Evolutionary conservation across 2,329 filamentous ascomycete genomes (phyloP), one percentile per base, ranked within the genome.

Genomic region (Phyllosticta capitalensis): DNA sequence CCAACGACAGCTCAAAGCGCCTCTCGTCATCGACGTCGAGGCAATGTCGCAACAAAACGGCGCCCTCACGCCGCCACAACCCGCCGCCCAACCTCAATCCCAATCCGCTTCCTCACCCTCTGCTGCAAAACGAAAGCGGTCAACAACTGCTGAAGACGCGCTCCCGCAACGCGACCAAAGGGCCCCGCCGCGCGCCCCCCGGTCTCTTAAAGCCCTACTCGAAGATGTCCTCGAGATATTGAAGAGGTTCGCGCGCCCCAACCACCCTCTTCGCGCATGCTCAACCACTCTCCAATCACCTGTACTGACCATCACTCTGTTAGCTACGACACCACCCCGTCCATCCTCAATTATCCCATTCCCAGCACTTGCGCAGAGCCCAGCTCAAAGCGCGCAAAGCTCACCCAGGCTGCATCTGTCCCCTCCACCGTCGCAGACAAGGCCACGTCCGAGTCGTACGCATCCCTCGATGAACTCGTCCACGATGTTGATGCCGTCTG

Each of bases 51-150:
- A 70, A 64, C 64, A 67, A 64, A 73, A 73, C 68, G 71, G 69
- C 65, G 65, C 67, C 63, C 66, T 71, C 61, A 68, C 69, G 60
- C 68, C 70, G 60, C 38, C 38, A n/a, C 17, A 17, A n/a, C 68
- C 69, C 21, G 66, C 67, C 56, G 68, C 66, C 51, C 38, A n/a
- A 45, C 66, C 67, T 22, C 64, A 56, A 21, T 33, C 54, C n/a
- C 14, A 66, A 26, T 64, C 60, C 19, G 60, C 68, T 60, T 48
- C 65, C 49, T 72, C 70, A 60, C 70, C 69, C 7, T 66, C 68
- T 17, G 49, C 65, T 49, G 68, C 71, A 61, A 79, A 79, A 66
- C 75, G 77, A 52, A 79, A 79, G 69, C 76, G 76, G 61, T 72
- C 71, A 48, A 68, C 71, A 38, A 71, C 69, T 54, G 65, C 66